Conservation (phyloP, 2,329 filamentous ascomycete species). For the Paraphoma sp. region DNA sequence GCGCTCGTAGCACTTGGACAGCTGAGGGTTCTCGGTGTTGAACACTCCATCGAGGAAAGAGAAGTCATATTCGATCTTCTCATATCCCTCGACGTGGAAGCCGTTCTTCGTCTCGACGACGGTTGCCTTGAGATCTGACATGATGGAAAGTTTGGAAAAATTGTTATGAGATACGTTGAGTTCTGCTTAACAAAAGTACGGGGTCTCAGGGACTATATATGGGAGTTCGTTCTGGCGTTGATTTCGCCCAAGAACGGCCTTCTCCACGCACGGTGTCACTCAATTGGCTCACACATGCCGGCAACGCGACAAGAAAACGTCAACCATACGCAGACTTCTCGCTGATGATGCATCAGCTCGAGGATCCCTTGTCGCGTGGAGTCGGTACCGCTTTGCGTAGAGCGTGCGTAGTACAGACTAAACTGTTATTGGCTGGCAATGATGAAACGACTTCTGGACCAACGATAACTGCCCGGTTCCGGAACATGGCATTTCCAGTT, state of each 20-base stretch:
- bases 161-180: conserved; percentile 31
- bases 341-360: conserved; percentile 24
- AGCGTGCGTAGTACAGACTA: conserved; percentile 22
- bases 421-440: conserved; percentile 36
- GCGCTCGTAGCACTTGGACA: conserved; percentile 69
- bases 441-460: conserved; percentile 41
- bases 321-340: conserved; percentile 32
- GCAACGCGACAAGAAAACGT: conserved; percentile 26
- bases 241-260: conserved; percentile 15
- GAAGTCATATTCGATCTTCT: conserved; percentile 80
- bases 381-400: conserved; percentile 24
- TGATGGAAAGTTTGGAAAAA: conserved; percentile 46
- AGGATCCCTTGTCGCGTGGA: conserved; percentile 30
- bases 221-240: conserved; percentile 12
- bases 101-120: conserved; percentile 69
- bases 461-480: conserved; percentile 23
- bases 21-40: conserved; percentile 63
- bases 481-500: conserved; percentile 23
- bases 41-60: conserved; percentile 75
- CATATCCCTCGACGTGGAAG: conserved; percentile 75
- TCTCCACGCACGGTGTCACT: conserved; percentile 22
- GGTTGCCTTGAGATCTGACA: conserved; percentile 72
- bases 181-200: conserved; percentile 20
- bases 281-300: conserved; percentile 31
- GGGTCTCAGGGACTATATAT: conserved; percentile 27